A percentile compares a stretch with the other conserved stretches of the same genome.
Evolutionary conservation across 108 stramenopile genomes (phyloP).

Genomic region (Thalassiosira profunda): DNA sequence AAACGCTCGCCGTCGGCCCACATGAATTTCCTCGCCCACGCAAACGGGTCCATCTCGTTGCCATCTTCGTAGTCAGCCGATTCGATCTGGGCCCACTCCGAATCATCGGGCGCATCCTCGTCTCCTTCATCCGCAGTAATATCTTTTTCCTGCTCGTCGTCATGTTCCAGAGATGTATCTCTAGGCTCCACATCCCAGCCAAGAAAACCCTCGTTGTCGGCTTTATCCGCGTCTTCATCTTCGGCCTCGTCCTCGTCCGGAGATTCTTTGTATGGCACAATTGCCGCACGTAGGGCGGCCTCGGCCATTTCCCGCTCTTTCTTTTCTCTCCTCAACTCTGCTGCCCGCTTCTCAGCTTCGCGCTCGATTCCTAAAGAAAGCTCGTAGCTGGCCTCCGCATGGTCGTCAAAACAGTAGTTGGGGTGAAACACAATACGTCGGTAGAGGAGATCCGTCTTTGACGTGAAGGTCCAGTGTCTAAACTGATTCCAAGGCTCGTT

Average conservation of each 20-base stretch:
- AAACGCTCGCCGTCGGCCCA: slow-evolving; percentile 79
- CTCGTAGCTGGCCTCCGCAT: slow-evolving; percentile 77
- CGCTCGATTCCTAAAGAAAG: slow-evolving; percentile 65
- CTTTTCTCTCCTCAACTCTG: slow-evolving; percentile 36
- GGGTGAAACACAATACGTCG: slow-evolving; percentile 62
- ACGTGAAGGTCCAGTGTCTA: slow-evolving; percentile 67
- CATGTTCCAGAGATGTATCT: slow-evolving; percentile 7
- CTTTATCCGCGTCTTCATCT: slow-evolving; percentile 49
- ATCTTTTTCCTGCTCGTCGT: slow-evolving; percentile 23
- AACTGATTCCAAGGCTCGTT: slow-evolving; percentile 48
- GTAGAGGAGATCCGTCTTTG: slow-evolving; percentile 66
- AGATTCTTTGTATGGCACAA: slow-evolving; percentile 50
- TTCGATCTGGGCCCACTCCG: slow-evolving; percentile 56
- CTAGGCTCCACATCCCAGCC: slow-evolving; percentile 30
- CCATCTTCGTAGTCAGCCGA: slow-evolving; percentile 34
- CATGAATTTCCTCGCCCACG: slow-evolving; percentile 80
- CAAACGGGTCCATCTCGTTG: slow-evolving; percentile 52
- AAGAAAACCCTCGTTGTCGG: slow-evolving; percentile 43
- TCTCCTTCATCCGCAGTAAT: background rate
- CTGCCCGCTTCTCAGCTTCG: slow-evolving; percentile 60
- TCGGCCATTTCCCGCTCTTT: slow-evolving; percentile 62
- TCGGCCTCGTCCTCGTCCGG: slow-evolving; percentile 56
- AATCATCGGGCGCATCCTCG: slow-evolving; percentile 1
- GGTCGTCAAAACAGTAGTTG: slow-evolving; percentile 68
- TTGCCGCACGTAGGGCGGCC: slow-evolving; percentile 66